A percentile compares a stretch with the other conserved stretches of the same genome.
These are phyloP conservation scores for Digitaria exilis DNA, from an alignment of 202 grass and related monocot species.

Conservation along the genomic window DNA sequence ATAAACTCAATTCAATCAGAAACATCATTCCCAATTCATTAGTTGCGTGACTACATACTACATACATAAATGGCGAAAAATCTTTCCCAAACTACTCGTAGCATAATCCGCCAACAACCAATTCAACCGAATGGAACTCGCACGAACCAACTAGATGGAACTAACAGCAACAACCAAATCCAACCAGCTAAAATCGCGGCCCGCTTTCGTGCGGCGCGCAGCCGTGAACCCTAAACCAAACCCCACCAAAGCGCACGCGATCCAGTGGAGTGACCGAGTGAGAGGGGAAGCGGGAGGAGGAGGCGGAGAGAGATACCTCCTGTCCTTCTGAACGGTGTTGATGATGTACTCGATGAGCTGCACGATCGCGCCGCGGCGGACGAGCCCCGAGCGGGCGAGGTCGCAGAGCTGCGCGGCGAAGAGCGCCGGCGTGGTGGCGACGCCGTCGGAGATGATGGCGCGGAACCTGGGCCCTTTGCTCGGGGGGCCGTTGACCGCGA, in stretches of 20 bases:
- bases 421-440: conserved; percentile 39
- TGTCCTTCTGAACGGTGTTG: conserved; percentile 45
- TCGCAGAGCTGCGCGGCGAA: conserved; percentile 68
- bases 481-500: conserved; percentile 26
- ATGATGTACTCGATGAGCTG: conserved; percentile 76
- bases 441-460: conserved; percentile 67
- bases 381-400: conserved; percentile 47
- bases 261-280: not conserved
- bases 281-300: not conserved
- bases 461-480: conserved; percentile 47
- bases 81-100: not conserved
- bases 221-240: conserved; percentile 27
- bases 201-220: not conserved
- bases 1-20: conserved; percentile 4
- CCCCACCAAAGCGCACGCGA: not conserved
- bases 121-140: not conserved
- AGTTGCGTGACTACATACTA: not conserved
- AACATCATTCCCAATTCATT: not conserved
- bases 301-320: conserved; percentile 42
- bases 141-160: not conserved
- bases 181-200: not conserved
- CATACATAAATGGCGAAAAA: not conserved
- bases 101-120: not conserved
- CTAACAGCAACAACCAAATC: not conserved
- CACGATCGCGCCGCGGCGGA: conserved; percentile 67